A percentile compares a stretch with the other conserved stretches of the same genome.
Evolutionary conservation across 1,139 yeast genomes (phyloP).

Genomic region (Spathaspora sp.): DNA sequence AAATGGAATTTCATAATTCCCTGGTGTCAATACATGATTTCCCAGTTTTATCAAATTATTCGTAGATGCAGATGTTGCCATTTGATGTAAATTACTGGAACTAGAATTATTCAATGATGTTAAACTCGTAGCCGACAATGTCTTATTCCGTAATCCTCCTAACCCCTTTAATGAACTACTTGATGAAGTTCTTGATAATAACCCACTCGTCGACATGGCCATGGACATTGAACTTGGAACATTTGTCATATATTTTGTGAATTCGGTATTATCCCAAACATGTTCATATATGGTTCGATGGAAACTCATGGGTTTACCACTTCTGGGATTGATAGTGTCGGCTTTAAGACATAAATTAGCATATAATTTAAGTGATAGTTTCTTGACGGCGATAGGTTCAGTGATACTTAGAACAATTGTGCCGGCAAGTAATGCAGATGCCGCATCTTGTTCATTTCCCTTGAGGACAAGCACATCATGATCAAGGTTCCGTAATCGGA

Average conservation of each 20-base stretch:
- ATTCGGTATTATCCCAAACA: slow-evolving; percentile 69
- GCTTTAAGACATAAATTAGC: slow-evolving; percentile 56
- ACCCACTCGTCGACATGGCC: slow-evolving; percentile 16
- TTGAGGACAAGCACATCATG: slow-evolving; percentile 80
- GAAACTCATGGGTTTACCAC: slow-evolving; percentile 50
- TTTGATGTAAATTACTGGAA: slow-evolving; percentile 13
- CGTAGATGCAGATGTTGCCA: slow-evolving; percentile 13
- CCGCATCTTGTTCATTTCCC: slow-evolving; percentile 76
- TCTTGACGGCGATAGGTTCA: slow-evolving; percentile 73
- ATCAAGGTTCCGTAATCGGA: slow-evolving; percentile 63
- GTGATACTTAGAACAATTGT: slow-evolving; percentile 71
- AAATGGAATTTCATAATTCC: slow-evolving; percentile 91
- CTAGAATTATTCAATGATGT: slow-evolving; percentile 22
- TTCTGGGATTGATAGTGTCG: slow-evolving; percentile 17
- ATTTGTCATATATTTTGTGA: slow-evolving; percentile 31
- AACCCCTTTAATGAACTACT: slow-evolving; percentile 35
- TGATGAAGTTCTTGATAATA: slow-evolving; percentile 27
- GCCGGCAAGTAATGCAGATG: slow-evolving; percentile 75
- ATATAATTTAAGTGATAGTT: slow-evolving; percentile 59
- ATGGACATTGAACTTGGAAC: slow-evolving; percentile 6
- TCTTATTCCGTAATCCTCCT: slow-evolving; percentile 20
- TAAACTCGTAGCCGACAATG: slow-evolving; percentile 4
- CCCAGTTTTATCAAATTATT: slow-evolving; percentile 9
- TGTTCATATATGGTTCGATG: slow-evolving; percentile 72
- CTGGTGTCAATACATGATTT: slow-evolving; percentile 48